Percentiles rank a stretch among this genome's conserved stretches.
These are phyloP conservation scores for Cladophialophora carrionii DNA, from an alignment of 2,329 filamentous ascomycete species.

Conservation along the genomic window DNA sequence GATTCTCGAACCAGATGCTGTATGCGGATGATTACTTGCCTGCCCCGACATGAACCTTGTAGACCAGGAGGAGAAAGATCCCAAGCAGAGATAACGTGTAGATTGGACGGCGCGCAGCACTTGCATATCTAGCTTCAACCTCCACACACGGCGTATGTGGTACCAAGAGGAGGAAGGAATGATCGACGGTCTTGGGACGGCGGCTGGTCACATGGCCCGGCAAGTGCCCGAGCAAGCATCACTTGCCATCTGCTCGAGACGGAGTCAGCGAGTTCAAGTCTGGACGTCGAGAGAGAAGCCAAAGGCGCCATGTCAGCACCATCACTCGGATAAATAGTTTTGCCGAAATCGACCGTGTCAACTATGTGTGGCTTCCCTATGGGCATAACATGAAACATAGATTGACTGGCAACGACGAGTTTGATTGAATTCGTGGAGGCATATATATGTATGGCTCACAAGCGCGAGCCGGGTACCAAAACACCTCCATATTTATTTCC, in stretches of 20 bases:
- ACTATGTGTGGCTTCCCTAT: background rate
- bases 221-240: slow-evolving; percentile 3
- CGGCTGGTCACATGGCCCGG: slow-evolving; percentile 9
- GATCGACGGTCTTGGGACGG: slow-evolving; percentile 1
- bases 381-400: background rate
- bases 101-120: background rate
- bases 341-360: background rate
- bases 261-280: background rate
- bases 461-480: background rate
- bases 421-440: background rate
- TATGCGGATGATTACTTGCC: background rate
- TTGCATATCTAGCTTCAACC: slow-evolving; percentile 11
- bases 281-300: background rate
- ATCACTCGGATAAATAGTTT: background rate
- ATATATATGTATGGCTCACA: background rate
- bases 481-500: background rate
- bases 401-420: background rate
- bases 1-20: background rate
- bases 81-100: background rate
- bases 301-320: background rate
- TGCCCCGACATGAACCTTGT: background rate
- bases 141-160: background rate
- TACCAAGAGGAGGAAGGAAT: slow-evolving; percentile 6
- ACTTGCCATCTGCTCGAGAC: too few relatives aligned
- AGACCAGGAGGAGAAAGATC: background rate